Evolutionary conservation across 2,329 filamentous ascomycete genomes (phyloP), one percentile per base, ranked within the genome.

Genomic region (Penicillium sp.): DNA sequence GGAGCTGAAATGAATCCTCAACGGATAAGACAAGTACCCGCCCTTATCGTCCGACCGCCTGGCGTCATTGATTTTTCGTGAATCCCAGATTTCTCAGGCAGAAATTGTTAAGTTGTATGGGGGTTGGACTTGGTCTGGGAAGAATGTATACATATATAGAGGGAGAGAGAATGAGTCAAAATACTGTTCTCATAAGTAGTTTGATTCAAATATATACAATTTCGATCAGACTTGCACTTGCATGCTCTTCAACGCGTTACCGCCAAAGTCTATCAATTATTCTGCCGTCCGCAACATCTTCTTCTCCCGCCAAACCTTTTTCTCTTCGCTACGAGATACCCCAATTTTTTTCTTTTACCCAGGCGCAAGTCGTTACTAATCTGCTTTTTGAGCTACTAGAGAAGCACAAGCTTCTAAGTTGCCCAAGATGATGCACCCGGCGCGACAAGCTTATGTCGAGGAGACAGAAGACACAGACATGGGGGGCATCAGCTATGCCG

Each of bases 391-490:
- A 47, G 43, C 34, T 47, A 19, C 16, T 40, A 40, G 11, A 36
- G 50, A 65, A 61, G 59, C 59, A 27, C 2, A 39, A 39, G 56
- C 58, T 61, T 64, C 57, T 51, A 38, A 25, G 15, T 50, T 53
- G 57, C 61, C 40, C 67, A 76, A 70, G 71, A 83, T 78, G 73
- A 83, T 96, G 79, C 93, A 97, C 80, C 93, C 93, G 57, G 87
- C 93, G 73, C 86, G 94, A 64, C 89, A 93, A 76, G 93, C 93
- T 41, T 97, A 95, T 76, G 92, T 97, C 63, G 93, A 97, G 81
- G 93, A 97, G 71, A 76, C 82, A 52, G 83, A 85, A 78, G 80
- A 82, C 66, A 78, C 78, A 53, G 79, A 80, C 47, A 82, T 81
- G 76, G 84, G 84, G 76, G 84, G 84, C 57, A 82, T 89, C 62